phyloP scores from a whole-genome alignment of 345 rosid genomes.

The Jatropha curcas region DNA sequence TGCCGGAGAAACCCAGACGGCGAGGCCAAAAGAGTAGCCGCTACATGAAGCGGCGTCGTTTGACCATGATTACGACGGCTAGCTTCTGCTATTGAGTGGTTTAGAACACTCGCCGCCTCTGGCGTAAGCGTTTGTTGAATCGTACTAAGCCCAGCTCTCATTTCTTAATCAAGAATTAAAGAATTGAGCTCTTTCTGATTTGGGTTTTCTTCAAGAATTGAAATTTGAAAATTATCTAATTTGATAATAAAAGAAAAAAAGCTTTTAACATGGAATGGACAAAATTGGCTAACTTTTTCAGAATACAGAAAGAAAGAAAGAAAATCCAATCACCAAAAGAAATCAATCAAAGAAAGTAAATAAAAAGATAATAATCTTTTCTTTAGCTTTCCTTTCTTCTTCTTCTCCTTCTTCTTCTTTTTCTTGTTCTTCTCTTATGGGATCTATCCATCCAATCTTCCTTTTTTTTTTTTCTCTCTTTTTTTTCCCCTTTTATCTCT shows the following conservation, averaged over 20 bases:
- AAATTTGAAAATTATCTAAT: too few relatives aligned
- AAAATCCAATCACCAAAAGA: background rate
- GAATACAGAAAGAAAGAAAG: too few relatives aligned
- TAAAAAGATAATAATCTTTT: too few relatives aligned
- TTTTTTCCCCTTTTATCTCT: too few relatives aligned
- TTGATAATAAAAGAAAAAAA: too few relatives aligned
- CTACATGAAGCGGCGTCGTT: slow-evolving; percentile 96
- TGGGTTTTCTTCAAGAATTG: background rate
- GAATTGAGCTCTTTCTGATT: too few relatives aligned
- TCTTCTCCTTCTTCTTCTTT: background rate
- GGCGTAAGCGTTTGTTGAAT: slow-evolving; percentile 97
- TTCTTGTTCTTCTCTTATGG: background rate
- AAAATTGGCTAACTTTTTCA: too few relatives aligned
- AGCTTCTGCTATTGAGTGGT: slow-evolving; percentile 89
- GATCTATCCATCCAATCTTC: background rate
- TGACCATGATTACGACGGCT: slow-evolving; percentile 89
- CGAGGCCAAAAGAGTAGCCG: slow-evolving; percentile 78
- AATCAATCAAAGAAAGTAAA: too few relatives aligned
- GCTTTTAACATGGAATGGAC: too few relatives aligned
- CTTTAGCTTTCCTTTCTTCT: background rate
- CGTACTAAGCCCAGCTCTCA: slow-evolving; percentile 95
- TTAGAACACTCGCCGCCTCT: slow-evolving; percentile 89
- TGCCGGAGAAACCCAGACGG: slow-evolving; percentile 90
- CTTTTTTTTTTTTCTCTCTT: background rate
- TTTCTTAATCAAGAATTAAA: slow-evolving; percentile 33